Evolutionary conservation across 768 basidiomycete genomes (phyloP), one percentile per base, ranked within the genome.

Genomic region (Saitozyma sp.): DNA sequence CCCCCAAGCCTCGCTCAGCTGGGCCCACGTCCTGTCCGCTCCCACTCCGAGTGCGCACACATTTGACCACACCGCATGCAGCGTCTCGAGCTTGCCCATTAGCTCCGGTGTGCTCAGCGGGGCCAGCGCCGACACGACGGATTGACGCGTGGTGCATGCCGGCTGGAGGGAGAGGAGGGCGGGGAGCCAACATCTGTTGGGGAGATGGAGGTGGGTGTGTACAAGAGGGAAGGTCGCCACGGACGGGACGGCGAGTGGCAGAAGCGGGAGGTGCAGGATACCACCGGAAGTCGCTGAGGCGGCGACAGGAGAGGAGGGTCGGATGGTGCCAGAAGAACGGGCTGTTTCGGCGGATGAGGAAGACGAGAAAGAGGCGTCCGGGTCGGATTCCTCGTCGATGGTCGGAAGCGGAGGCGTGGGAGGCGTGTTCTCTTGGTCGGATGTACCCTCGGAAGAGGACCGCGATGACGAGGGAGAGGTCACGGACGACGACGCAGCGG

Each of bases 1-100:
- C 45, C 49, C 57, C 60, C 48, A 58, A 6, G 54, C 43, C 50
- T 50, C 42, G 13, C 46, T 50, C 37, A 54, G 9, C 9, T 20
- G 52, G 19, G 48, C 29, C 49, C 54, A 60, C 17, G 46, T 61
- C 51, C 29, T 11, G 37, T 48, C 43, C 29, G 42, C 39, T 9
- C 14, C 40, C 6, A 66, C 40, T 8, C 65, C 65, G 17, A 66
- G 42, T 5, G 56, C 50, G 29, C 65, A 62, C 1, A 66, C 19
- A 41, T 66, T 66, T 16, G 50, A 17, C 65, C 65, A 66, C n/a
- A 66, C 51, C 19, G 60, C 65, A 62, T 66, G 65, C 17, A 66
- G 50, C 14, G 37, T 38, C 41, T 58, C 56, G 16, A 66, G 43
- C 19, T 39, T 43, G 9, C 10, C n/a, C 55, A 61, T 55, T 4